A percentile compares a stretch with the other conserved stretches of the same genome.
Evolutionary conservation across 2,329 filamentous ascomycete species (phyloP).

Genomic region (Camillea tinctor): DNA sequence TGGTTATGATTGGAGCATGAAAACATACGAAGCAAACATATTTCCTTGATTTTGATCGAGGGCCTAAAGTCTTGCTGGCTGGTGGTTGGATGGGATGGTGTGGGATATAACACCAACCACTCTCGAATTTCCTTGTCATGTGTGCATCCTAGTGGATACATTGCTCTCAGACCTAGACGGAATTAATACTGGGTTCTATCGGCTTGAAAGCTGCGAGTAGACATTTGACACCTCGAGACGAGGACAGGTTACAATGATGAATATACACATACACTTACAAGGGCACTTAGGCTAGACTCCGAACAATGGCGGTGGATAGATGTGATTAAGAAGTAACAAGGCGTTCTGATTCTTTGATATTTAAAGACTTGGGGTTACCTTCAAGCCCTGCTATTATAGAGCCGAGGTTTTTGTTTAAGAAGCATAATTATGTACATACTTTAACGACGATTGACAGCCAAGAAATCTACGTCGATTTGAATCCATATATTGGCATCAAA

Average conservation of each 20-base stretch:
- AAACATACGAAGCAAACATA: constrained; percentile 1
- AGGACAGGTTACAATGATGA: background rate
- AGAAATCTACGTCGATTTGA: too few species aligned
- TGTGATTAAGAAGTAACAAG: background rate
- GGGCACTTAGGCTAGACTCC: background rate
- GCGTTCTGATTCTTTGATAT: background rate
- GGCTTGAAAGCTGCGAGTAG: constrained; percentile 14
- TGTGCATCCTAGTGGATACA: constrained; percentile 19
- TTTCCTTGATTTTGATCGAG: background rate
- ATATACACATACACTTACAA: background rate
- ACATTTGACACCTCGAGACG: constrained; percentile 1
- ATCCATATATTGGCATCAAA: too few species aligned
- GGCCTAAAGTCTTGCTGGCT: background rate
- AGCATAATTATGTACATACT: too few species aligned
- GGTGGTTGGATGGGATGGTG: background rate
- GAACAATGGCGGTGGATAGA: background rate
- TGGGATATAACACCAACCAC: background rate
- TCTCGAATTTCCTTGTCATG: constrained; percentile 11
- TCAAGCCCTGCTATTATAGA: background rate
- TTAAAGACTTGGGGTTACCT: background rate
- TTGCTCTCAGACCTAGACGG: constrained; percentile 11
- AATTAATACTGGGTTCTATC: constrained; percentile 11
- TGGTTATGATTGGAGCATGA: constrained; percentile 1
- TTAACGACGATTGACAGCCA: too few species aligned
- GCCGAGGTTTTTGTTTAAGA: too few species aligned